Evolutionary conservation across 1,284 basidiomycete genomes (phyloP).

Genomic region (Cryptococcus maquisensis): DNA sequence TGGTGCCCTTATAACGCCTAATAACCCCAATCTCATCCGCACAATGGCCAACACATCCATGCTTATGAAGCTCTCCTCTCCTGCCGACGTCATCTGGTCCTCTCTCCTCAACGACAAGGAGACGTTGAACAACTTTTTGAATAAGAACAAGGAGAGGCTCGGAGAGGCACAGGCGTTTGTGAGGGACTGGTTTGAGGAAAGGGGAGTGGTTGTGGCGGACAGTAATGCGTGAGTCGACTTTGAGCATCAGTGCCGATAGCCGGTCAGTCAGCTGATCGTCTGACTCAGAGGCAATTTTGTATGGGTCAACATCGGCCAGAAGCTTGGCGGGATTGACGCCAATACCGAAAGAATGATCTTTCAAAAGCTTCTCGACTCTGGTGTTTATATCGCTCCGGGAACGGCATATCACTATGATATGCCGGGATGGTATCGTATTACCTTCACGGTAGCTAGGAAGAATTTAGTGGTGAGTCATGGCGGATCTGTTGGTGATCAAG

Average conservation of each 20-base stretch:
- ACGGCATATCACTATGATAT: slow-evolving; percentile 39
- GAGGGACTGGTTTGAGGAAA: slow-evolving; percentile 38
- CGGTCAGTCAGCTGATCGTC: neutral
- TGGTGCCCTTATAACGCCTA: slow-evolving; percentile 47
- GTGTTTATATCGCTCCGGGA: slow-evolving; percentile 45
- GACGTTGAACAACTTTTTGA: slow-evolving; percentile 32
- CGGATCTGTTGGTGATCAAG: neutral
- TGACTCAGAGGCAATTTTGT: slow-evolving; percentile 39
- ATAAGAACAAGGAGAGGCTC: slow-evolving; percentile 33
- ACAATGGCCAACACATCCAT: slow-evolving; percentile 44
- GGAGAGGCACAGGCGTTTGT: slow-evolving; percentile 38
- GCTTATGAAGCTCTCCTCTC: slow-evolving; percentile 46
- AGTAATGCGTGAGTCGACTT: slow-evolving; percentile 35
- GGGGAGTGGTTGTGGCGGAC: slow-evolving; percentile 40
- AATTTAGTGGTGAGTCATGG: slow-evolving; percentile 28
- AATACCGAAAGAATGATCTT: slow-evolving; percentile 43
- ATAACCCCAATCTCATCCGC: slow-evolving; percentile 47
- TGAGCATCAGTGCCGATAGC: neutral
- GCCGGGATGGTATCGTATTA: slow-evolving; percentile 41
- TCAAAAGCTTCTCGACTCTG: slow-evolving; percentile 42
- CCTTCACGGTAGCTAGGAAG: slow-evolving; percentile 41
- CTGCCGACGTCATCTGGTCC: slow-evolving; percentile 45
- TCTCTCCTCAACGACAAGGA: slow-evolving; percentile 29
- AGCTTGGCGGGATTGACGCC: slow-evolving; percentile 32
- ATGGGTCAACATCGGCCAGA: slow-evolving; percentile 41